These are phyloP conservation scores for Seminavis robusta DNA, from an alignment of 108 stramenopile species.

Conservation along the genomic window DNA sequence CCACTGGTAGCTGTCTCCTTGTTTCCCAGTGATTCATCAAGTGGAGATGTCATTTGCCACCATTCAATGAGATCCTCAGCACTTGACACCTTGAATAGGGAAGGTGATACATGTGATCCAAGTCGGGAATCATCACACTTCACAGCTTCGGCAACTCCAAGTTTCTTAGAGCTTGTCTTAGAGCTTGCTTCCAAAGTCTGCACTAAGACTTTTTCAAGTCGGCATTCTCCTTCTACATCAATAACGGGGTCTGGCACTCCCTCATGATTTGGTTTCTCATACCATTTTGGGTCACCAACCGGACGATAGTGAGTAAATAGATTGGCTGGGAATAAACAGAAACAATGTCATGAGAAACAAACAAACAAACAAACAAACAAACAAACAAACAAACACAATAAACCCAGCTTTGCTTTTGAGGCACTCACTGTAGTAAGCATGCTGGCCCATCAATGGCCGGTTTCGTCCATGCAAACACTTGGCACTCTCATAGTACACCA, in stretches of 20 bases:
- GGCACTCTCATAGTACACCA: constrained; percentile 89
- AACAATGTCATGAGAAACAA: no score
- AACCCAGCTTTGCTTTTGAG: no score
- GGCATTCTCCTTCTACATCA: constrained; percentile 51
- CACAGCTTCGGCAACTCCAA: constrained; percentile 41
- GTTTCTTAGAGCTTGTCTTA: constrained; percentile 15
- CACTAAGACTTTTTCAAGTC: no score
- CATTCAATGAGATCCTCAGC: constrained; percentile 59
- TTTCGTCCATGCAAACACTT: constrained; percentile 85
- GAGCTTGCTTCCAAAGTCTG: constrained; percentile 37
- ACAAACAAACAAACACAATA: no score
- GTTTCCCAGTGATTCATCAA: no score
- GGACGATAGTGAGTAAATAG: constrained; percentile 93
- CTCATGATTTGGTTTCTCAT: constrained; percentile 49
- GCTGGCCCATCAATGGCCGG: constrained; percentile 44
- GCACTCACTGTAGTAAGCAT: constrained; percentile 54
- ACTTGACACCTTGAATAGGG: constrained; percentile 38
- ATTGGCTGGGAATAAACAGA: no score
- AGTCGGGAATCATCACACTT: constrained; percentile 64
- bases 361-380: no score
- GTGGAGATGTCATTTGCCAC: constrained; percentile 55
- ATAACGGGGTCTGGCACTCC: constrained; percentile 59
- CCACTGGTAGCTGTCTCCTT: no score
- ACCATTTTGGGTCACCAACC: constrained; percentile 48
- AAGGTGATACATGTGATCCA: constrained; percentile 51